Base-by-base conservation (phyloP, 2,329 filamentous ascomycete genomes). In the Fonsecaea multimorphosa region DNA sequence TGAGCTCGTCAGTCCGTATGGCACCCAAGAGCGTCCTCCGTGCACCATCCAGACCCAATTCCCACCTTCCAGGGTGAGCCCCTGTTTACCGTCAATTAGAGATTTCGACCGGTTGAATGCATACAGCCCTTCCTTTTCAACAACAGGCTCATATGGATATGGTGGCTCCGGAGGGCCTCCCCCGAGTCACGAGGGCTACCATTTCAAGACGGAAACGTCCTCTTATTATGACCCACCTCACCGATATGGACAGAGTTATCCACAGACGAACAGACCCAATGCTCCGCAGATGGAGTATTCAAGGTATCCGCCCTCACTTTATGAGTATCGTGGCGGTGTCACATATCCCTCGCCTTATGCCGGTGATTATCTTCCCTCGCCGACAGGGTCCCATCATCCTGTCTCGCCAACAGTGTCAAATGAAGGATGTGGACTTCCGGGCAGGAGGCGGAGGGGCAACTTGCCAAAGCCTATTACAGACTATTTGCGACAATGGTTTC, bases 381-480 rank as follows among this genome's bases (percentile, higher is more conserved):
- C 61, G 2, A 63, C 57, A 6, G 44, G 22, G 1, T 36, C 44
- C 11, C 62, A 65, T 32, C 59, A 67, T 34, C 56, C 64, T 5
- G 58, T 63, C 44, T 67, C 66, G 16, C 66, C 68, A 2, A 58
- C 64, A 4, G 63, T 64, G 14, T 40, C 55, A 19, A 64, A 57
- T 29, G 65, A 71, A 29, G 57, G 59, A 34, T 58, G 56, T 31
- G 66, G 64, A 22, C 57, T 49, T 6, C 38, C 57, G 14, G 78
- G 75, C 38, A 85, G 84, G 72, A 81, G 83, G 76, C 84, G 92
- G 59, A 85, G 93, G 44, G 93, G 93, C 1, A 97, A 97, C 74
- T 82, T 97, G 2, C 93, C 93, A n/a, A 96, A 96, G 75, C 90
- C 93, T 61, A 91, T 92, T 0, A 97, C 92, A 0, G 91, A 93